Evolutionary conservation across 176 grass and related monocot genomes (phyloP).

Genomic region (Phoenix dactylifera): DNA sequence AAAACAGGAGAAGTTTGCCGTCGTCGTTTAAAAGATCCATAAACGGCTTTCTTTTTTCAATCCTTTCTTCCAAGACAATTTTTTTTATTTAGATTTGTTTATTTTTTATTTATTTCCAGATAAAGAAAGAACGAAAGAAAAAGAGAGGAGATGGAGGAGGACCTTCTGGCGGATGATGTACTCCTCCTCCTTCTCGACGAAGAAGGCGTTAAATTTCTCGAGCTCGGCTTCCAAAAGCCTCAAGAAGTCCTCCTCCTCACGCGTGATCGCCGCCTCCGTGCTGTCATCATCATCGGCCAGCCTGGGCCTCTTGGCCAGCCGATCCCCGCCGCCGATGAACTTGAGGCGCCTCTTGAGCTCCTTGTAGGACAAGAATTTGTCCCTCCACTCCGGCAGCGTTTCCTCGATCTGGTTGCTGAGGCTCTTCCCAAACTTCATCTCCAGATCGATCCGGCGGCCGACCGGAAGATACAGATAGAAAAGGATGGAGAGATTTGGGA

Average conservation of each 20-base stretch:
- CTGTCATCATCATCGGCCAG: slow-evolving; percentile 23
- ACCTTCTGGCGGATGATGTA: slow-evolving; percentile 99
- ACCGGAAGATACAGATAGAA: too few relatives aligned
- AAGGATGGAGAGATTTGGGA: too few relatives aligned
- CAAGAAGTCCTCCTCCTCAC: slow-evolving; percentile 69
- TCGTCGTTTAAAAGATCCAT: too few relatives aligned
- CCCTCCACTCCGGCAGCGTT: slow-evolving; percentile 94
- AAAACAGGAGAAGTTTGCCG: too few relatives aligned
- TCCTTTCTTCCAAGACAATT: too few relatives aligned
- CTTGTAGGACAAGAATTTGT: slow-evolving; percentile 97
- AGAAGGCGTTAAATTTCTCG: slow-evolving; percentile 89
- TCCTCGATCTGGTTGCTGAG: slow-evolving; percentile 92
- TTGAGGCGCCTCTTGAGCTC: slow-evolving; percentile 94
- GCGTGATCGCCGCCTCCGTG: slow-evolving; percentile 29
- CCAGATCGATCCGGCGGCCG: too few relatives aligned
- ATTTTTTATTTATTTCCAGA: too few relatives aligned
- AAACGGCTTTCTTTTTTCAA: too few relatives aligned
- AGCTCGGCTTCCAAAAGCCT: slow-evolving; percentile 76
- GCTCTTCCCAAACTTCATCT: slow-evolving; percentile 97
- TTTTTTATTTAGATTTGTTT: too few relatives aligned
- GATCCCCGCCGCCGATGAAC: slow-evolving; percentile 35
- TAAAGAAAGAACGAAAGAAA: too few relatives aligned
- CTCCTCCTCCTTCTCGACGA: slow-evolving; percentile 94
- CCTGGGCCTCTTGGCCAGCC: slow-evolving; percentile 41
- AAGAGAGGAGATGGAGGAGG: too few relatives aligned